A percentile compares a stretch with the other conserved stretches of the same genome.
Conservation (phyloP, 1,284 basidiomycete species). For the Exobasidium cylindrosporum region DNA sequence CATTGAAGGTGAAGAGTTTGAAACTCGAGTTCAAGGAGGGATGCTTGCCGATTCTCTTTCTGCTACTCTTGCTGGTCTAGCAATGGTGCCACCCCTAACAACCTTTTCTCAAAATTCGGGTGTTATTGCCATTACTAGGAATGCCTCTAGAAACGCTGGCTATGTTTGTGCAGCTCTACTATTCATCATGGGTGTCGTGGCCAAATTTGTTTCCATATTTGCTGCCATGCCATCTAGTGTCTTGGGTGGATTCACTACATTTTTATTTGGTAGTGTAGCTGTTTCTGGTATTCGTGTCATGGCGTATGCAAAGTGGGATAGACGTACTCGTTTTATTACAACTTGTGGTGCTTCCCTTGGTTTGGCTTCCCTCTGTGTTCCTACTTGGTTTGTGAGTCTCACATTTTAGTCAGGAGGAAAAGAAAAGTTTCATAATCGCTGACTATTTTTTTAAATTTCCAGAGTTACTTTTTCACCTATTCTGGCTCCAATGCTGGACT, state of each 20-base stretch:
- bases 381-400: constrained; percentile 29
- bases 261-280: constrained; percentile 27
- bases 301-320: constrained; percentile 31
- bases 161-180: constrained; percentile 25
- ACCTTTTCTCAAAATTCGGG: constrained; percentile 28
- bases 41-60: constrained; percentile 28
- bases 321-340: constrained; percentile 26
- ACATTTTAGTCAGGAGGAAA: no score
- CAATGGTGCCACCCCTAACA: constrained; percentile 25
- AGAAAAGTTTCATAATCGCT: no score
- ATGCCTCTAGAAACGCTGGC: constrained; percentile 22
- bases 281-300: constrained; percentile 28
- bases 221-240: constrained; percentile 25
- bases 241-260: constrained; percentile 26
- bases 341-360: constrained; percentile 23
- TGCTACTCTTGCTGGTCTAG: constrained; percentile 21
- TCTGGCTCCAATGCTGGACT: constrained; percentile 17
- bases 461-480: constrained; percentile 30
- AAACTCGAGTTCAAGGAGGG: constrained; percentile 27
- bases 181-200: constrained; percentile 26
- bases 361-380: constrained; percentile 21
- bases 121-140: constrained; percentile 26
- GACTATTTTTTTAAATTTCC: no score
- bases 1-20: constrained; percentile 25
- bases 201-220: constrained; percentile 26